Evolutionary conservation across 768 basidiomycete species (phyloP).

Genomic region (Auricularia sp.): DNA sequence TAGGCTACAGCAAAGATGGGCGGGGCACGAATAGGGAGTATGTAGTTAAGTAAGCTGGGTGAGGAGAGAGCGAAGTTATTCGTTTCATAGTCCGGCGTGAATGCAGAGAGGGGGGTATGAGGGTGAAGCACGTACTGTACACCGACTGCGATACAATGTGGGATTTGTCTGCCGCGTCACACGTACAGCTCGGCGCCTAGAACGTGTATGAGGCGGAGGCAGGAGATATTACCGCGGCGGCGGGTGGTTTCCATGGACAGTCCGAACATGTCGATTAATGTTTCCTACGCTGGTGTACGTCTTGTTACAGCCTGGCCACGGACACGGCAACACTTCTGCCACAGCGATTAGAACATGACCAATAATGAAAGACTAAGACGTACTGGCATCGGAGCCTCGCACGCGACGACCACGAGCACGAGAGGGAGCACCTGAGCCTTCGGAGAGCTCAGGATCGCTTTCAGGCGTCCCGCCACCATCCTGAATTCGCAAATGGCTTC

Average conservation of each 20-base stretch:
- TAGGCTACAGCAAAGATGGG: not conserved
- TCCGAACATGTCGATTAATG: not conserved
- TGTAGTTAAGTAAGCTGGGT: not conserved
- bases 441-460: not conserved
- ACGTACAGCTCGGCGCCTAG: not conserved
- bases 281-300: constrained; percentile 1
- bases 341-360: too few relatives aligned
- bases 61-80: not conserved
- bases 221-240: not conserved
- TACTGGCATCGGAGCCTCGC: not conserved
- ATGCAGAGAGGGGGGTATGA: not conserved
- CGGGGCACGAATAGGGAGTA: not conserved
- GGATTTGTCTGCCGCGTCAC: not conserved
- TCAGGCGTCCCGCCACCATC: not conserved
- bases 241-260: not conserved
- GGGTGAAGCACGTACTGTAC: not conserved
- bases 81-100: not conserved
- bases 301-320: not conserved
- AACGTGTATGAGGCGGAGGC: not conserved
- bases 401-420: not conserved
- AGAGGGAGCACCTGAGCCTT: not conserved
- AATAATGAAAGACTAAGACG: not conserved
- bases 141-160: not conserved
- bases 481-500: not conserved
- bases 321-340: not conserved